phyloP scores from a whole-genome alignment of 805 yeast genomes.

The Schwanniomyces yamadae region DNA sequence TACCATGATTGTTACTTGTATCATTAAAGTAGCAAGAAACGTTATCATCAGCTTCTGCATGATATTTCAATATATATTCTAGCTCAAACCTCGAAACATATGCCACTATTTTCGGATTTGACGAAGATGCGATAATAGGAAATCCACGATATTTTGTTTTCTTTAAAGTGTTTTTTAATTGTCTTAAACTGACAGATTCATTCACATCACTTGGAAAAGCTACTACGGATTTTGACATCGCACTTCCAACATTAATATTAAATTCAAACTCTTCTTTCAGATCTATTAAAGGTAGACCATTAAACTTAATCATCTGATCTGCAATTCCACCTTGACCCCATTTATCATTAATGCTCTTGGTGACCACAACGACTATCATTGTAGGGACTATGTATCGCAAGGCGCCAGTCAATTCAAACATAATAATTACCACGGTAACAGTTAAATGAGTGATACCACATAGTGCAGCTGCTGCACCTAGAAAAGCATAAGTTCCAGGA shows the following conservation, averaged over 20 bases:
- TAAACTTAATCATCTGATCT: slow-evolving; percentile 87
- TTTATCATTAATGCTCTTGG: slow-evolving; percentile 73
- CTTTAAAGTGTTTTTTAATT: slow-evolving; percentile 30
- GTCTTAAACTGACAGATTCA: slow-evolving; percentile 26
- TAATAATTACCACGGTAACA: slow-evolving; percentile 88
- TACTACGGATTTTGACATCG: slow-evolving; percentile 54
- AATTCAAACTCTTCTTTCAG: slow-evolving; percentile 66
- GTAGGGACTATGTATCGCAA: slow-evolving; percentile 87
- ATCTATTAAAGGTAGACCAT: slow-evolving; percentile 82
- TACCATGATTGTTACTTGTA: slow-evolving; percentile 5
- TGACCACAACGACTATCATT: slow-evolving; percentile 91
- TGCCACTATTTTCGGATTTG: slow-evolving; percentile 44
- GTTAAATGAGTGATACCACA: slow-evolving; percentile 94
- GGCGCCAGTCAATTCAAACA: slow-evolving; percentile 97
- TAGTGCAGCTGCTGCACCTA: slow-evolving; percentile 94
- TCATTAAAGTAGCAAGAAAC: slow-evolving; percentile 11
- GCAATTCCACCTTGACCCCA: slow-evolving; percentile 85
- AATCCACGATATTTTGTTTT: slow-evolving; percentile 45
- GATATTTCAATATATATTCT: slow-evolving; percentile 22
- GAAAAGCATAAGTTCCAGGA: slow-evolving; percentile 92
- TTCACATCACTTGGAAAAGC: slow-evolving; percentile 37
- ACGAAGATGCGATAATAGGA: slow-evolving; percentile 50
- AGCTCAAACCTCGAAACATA: slow-evolving; percentile 45
- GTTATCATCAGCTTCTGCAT: slow-evolving; percentile 14
- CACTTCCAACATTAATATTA: slow-evolving; percentile 42